These are phyloP conservation scores for Dentipellis sp. DNA, from an alignment of 768 basidiomycete genomes.

Conservation along the genomic window DNA sequence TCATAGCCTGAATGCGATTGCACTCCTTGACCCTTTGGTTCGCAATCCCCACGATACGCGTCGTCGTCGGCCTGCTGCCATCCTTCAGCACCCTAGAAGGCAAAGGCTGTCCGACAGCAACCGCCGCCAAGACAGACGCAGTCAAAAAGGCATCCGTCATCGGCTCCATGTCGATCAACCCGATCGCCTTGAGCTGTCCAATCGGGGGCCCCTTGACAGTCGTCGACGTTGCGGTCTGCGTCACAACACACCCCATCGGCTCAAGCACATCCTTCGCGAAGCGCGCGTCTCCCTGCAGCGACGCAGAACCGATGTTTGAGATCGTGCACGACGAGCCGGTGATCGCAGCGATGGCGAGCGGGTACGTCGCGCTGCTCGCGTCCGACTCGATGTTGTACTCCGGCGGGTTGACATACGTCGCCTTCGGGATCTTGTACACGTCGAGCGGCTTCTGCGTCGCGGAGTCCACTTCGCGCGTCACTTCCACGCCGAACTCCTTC, in stretches of 20 bases:
- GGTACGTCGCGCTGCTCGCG: slow-evolving; percentile 93
- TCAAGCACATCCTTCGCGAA: slow-evolving; percentile 91
- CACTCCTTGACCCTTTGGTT: slow-evolving; percentile 99
- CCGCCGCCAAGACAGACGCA: slow-evolving; percentile 86
- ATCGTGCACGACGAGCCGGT: slow-evolving; percentile 97
- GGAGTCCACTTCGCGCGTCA: slow-evolving; percentile 54
- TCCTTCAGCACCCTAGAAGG: slow-evolving; percentile 36
- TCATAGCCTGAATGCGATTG: slow-evolving; percentile 94
- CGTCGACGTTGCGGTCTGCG: slow-evolving; percentile 81
- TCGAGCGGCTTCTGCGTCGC: slow-evolving; percentile 56
- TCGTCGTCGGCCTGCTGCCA: slow-evolving; percentile 31
- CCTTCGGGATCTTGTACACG: slow-evolving; percentile 81
- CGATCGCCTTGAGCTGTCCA: slow-evolving; percentile 74
- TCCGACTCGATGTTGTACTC: slow-evolving; percentile 91
- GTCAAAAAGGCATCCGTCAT: slow-evolving; percentile 99
- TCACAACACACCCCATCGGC: slow-evolving; percentile 90
- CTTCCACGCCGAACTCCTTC: slow-evolving; percentile 80
- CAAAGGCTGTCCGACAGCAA: slow-evolving; percentile 41
- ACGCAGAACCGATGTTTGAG: slow-evolving; percentile 79
- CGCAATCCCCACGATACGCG: slow-evolving; percentile 88
- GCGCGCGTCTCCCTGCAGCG: slow-evolving; percentile 93
- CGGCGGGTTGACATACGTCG: slow-evolving; percentile 66
- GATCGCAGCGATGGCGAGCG: slow-evolving; percentile 92
- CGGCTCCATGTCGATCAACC: slow-evolving; percentile 93
- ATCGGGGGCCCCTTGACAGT: slow-evolving; percentile 86